These are phyloP conservation scores for Fistulinella cinereoalba DNA, from an alignment of 1,284 basidiomycete species.

Conservation along the genomic window DNA sequence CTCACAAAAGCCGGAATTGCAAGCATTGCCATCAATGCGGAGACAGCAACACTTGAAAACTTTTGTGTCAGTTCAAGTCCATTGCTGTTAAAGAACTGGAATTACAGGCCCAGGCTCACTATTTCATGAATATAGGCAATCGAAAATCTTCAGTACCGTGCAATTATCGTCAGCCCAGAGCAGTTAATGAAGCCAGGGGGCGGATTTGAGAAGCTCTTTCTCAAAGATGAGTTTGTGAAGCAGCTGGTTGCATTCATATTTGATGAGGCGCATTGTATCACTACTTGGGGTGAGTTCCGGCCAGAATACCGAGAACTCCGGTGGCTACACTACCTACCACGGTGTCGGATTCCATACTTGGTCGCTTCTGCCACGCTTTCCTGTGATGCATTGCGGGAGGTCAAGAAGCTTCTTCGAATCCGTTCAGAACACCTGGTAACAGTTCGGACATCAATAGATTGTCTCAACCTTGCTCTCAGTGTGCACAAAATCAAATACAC, in stretches of 20 bases:
- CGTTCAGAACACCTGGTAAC: neutral
- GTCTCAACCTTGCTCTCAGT: neutral
- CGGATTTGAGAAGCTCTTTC: neutral
- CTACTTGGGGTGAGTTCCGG: neutral
- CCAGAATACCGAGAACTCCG: neutral
- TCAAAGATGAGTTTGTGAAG: neutral
- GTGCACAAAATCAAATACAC: neutral
- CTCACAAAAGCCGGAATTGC: neutral
- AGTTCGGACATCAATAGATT: neutral
- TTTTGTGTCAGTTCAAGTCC: neutral
- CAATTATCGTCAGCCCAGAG: neutral
- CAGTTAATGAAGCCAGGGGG: neutral
- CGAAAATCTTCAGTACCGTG: neutral
- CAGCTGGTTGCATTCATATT: neutral
- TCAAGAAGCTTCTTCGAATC: neutral
- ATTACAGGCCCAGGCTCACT: neutral
- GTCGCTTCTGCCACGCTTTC: neutral
- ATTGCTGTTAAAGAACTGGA: neutral
- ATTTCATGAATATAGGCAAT: neutral
- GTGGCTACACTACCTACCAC: neutral
- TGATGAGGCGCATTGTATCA: neutral
- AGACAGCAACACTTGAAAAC: neutral
- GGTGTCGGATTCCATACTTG: neutral
- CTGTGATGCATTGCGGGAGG: neutral
- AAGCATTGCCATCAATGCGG: neutral